Percentiles rank a stretch among this genome's conserved stretches.
Evolutionary conservation across 202 grass and related monocot genomes (phyloP).

Genomic region (Eragrostis tef): DNA sequence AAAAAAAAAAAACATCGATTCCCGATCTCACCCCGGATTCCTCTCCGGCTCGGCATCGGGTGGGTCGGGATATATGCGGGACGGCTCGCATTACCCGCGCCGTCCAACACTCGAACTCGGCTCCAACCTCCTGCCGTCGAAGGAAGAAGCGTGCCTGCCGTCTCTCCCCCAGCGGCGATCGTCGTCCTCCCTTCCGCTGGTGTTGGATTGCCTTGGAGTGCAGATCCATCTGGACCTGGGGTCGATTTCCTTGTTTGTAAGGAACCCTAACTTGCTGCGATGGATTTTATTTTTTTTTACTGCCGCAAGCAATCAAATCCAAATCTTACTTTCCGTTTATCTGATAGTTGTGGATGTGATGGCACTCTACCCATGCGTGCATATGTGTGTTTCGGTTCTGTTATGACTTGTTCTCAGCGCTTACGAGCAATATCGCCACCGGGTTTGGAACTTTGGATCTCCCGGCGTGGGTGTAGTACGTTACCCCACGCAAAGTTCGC

Average conservation of each 20-base stretch:
- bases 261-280: slow-evolving; percentile 9
- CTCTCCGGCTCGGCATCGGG: background rate
- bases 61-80: background rate
- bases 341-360: background rate
- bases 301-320: background rate
- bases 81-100: background rate
- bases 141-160: background rate
- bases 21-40: background rate
- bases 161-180: background rate
- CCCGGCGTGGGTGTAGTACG: background rate
- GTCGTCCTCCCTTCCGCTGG: background rate
- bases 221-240: background rate
- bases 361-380: background rate
- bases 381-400: background rate
- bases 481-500: background rate
- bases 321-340: background rate
- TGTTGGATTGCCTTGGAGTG: background rate
- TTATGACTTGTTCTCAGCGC: background rate
- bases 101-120: background rate
- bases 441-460: background rate
- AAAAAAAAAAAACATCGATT: background rate
- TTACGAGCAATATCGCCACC: background rate
- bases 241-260: background rate
- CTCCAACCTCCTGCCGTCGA: background rate
- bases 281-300: background rate